A percentile compares a stretch with the other conserved stretches of the same genome.
These are phyloP conservation scores for Chamaecrista fasciculata DNA, from an alignment of 306 rosid genomes.

Conservation along the genomic window DNA sequence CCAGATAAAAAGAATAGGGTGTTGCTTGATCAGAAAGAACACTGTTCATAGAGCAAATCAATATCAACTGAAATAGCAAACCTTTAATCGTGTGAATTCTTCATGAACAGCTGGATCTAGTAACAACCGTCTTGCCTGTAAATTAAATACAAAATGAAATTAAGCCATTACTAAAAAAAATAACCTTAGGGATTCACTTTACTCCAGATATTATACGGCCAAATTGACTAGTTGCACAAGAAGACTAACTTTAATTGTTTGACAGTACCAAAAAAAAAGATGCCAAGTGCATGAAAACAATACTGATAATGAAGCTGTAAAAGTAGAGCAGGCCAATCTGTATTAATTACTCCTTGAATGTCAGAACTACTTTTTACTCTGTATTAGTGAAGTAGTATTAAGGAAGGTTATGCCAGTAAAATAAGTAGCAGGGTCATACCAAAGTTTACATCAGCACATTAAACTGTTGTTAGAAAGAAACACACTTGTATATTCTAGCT, in stretches of 20 bases:
- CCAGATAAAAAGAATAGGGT: background rate
- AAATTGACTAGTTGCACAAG: background rate
- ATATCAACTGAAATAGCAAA: slow-evolving; percentile 35
- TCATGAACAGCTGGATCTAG: slow-evolving; percentile 94
- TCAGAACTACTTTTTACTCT: background rate
- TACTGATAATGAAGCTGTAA: background rate
- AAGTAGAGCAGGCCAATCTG: slow-evolving; percentile 3
- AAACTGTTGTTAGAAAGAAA: background rate
- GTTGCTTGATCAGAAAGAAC: background rate
- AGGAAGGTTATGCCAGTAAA: background rate
- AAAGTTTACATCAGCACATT: background rate
- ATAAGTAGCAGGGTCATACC: background rate
- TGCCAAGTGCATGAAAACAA: background rate
- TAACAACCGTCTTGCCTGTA: slow-evolving; percentile 79
- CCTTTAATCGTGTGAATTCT: slow-evolving; percentile 90
- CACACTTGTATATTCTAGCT: background rate
- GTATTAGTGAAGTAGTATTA: background rate
- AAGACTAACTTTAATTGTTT: background rate
- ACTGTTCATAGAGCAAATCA: background rate
- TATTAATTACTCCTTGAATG: background rate
- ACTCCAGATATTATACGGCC: background rate
- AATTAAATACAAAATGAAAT: slow-evolving; percentile 26
- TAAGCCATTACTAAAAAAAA: background rate
- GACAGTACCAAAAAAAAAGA: background rate
- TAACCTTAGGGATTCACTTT: background rate